Evolutionary conservation across 2,329 filamentous ascomycete species (phyloP), one percentile per base, ranked within the genome.

Genomic region (Fusarium dimerum): DNA sequence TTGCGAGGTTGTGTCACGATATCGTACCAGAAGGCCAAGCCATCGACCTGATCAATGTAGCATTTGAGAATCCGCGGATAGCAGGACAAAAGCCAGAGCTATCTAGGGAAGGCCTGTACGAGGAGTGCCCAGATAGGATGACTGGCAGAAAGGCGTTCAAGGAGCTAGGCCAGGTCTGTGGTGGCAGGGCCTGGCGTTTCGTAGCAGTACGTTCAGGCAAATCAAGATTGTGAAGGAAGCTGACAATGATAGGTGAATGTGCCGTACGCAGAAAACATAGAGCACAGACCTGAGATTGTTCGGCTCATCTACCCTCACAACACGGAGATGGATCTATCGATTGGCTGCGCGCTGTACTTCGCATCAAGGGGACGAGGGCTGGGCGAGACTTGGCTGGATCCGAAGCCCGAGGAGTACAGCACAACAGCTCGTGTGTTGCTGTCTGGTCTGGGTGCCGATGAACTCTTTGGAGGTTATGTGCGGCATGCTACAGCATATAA

Each of bases 321-420:
- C 61, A 99, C 94, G 0, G 94, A 99, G 72, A 99, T 99, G 94
- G 94, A 99, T 65, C 78, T 99, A 1, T 99, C 94, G 4, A 99
- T 99, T 63, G 89, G 90, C 1, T 88, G 83, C 62, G 94, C 94
- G 0, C 78, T 99, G n/a, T 97, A 97, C 71, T 99, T 99, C 74
- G 92, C 94, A 6, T 87, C 93, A 1, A 83, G 91, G 39, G 93
- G 92, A 1, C 70, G 75, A 46, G 90, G 87, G 0, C 59, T 69
- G 16, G 75, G 78, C 39, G 73, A 73, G 49, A 66, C 59, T 12
- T 52, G 61, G 34, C 52, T 53, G 2, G 57, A 64, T 26, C 52
- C 63, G n/a, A 61, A 69, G 3, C 50, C 62, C 1, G 42, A 61
- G 6, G 60, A 68, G 0, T 92, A 92, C 66, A 78, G 74, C 10